A percentile compares a stretch with the other conserved stretches of the same genome.
phyloP scores from a whole-genome alignment of 805 yeast species.

The Pichia eremophila region DNA sequence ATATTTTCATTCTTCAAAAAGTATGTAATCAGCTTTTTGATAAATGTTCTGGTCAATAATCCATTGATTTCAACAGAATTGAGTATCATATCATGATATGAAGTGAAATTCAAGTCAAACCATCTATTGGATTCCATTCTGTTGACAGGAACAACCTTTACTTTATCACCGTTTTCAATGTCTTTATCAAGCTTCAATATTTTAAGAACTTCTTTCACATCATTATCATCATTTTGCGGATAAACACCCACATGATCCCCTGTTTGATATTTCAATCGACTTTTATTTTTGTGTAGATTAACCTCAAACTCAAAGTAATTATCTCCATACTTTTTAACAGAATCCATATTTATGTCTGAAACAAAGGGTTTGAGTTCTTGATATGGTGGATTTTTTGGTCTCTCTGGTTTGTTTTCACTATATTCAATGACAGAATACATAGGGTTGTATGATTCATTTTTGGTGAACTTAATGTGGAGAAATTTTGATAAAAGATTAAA shows the following conservation, averaged over 20 bases:
- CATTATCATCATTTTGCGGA: constrained; percentile 70
- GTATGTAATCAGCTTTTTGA: constrained; percentile 20
- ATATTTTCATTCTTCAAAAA: constrained; percentile 18
- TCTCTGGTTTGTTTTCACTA: neutral
- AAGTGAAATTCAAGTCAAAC: constrained; percentile 30
- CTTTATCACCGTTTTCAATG: constrained; percentile 30
- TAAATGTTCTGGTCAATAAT: constrained; percentile 74
- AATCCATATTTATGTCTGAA: constrained; percentile 39
- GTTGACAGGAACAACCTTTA: constrained; percentile 57
- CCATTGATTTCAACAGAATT: constrained; percentile 81
- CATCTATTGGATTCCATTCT: constrained; percentile 38
- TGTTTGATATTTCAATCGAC: constrained; percentile 70
- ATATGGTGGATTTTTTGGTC: constrained; percentile 14
- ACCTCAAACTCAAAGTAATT: constrained; percentile 63
- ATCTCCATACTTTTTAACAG: constrained; percentile 53
- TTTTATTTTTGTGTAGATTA: constrained; percentile 43
- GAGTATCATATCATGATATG: constrained; percentile 67
- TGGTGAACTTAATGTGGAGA: neutral
- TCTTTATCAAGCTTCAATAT: constrained; percentile 43
- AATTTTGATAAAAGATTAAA: constrained; percentile 26
- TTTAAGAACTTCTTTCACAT: constrained; percentile 50
- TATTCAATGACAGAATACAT: constrained; percentile 33
- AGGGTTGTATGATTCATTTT: constrained; percentile 44
- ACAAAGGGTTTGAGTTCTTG: constrained; percentile 46
- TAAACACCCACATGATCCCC: constrained; percentile 93